Base-by-base conservation (phyloP, 306 rosid species). In the Medicago ruthenica region DNA sequence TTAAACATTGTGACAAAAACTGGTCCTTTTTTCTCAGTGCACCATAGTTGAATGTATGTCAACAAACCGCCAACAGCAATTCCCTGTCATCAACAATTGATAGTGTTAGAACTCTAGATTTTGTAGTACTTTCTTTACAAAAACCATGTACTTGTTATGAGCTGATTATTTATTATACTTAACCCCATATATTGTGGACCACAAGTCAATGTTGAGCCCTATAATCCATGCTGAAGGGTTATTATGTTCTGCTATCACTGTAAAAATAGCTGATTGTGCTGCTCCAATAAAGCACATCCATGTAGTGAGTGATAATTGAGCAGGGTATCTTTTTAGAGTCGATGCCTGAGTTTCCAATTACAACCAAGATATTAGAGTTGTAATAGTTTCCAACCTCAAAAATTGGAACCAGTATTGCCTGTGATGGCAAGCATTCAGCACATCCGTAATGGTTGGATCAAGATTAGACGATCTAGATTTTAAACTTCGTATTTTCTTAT, bases 221-320 rank as follows among this genome's bases (percentile, higher is more conserved):
- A 92, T 50, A 10, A 24, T 50, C 98, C 98, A 95, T 78, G 88
- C 93, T 50, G 87, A 83, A 78, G 31, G 70, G 67, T 80, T 89
- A 53, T 34, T 48, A 16, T 74, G 89, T 48, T 89, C 86, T 59
- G 65, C 61, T 70, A 83, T 73, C 42, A 69, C 78, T 9, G 96
- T 77, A 78, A 86, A 92, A 34, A 86, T 76, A 17, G 92, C 93
- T 15, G 98, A 85, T 76, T 95, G 98, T 66, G 80, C 97, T 57
- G 87, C 97, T 72, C 97, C 98, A 34, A 92, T 39, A 11, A 90
- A 54, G 74, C 84, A 71, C 89, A 92, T 90, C 98, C 97, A 95
- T 2, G 93, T 77, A 5, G 97, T 87, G 67, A 90, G 76, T 37
- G 96, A 95, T 3, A 92, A 37, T 80, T 85, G 97, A 0, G 98